Base-by-base conservation (phyloP, 441 rosid species). In the Adansonia gregorii region DNA sequence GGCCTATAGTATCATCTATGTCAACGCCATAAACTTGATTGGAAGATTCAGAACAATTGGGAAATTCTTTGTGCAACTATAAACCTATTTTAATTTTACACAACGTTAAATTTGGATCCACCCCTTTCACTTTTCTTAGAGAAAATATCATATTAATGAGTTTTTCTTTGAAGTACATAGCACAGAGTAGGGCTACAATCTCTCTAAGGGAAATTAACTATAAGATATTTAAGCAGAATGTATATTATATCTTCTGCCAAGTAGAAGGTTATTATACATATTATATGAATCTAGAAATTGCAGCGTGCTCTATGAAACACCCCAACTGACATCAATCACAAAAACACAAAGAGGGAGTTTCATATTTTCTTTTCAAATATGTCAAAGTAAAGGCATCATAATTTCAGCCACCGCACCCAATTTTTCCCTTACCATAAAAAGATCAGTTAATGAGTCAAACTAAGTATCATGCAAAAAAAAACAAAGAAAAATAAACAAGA, bases 21-120 rank as follows among this genome's bases (percentile, higher is more conserved):
- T 41, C 9, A 31, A 65, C 59, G 55, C 59, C 72, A 58, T 48
- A 78, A 80, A 76, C 60, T 63, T 64, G 79, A 74, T 27, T 54
- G 68, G 24, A 74, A 75, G 3, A 61, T 78, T 14, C 79, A 80
- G 71, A 78, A 70, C 46, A 69, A 22, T 58, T 68, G 63, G 19
- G 64, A 46, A 78, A 59, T 12, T 31, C 78, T 70, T 78, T 70
- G 31, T 43, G 27, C 60, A 48, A 54, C 8, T 3, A 69, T 31
- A 19, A 11, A 64, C 0, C n/a, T 49, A 17, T 52, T 49, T 31
- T 11, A 58, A 64, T 31, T 27, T 68, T 69, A n/a, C 27, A 19
- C 7, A 3, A n/a, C 1, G 5, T 41, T 66, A 17, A 39, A 61
- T 20, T 48, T 15, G 71, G 56, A 71, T 8, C 43, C 54, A 27